Conservation (phyloP, 108 stramenopile genomes). For the Thalassiosira profunda region DNA sequence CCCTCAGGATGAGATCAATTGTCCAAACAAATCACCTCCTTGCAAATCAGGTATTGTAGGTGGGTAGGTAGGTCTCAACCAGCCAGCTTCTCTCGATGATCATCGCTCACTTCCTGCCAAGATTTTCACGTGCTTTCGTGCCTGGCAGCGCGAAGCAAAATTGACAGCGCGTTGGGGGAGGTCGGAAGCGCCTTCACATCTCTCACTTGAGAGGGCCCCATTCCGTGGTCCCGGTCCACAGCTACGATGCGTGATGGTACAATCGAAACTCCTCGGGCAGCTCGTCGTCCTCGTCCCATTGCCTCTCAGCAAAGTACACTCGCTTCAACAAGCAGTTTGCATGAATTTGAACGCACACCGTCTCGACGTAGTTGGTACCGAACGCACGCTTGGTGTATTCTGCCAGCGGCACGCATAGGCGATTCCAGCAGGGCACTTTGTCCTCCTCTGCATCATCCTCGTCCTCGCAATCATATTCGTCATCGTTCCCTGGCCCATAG, state of each 20-base stretch:
- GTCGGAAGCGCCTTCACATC: not conserved
- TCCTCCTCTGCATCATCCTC: not conserved
- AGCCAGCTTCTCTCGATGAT: no score
- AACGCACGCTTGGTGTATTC: slow-evolving; percentile 10
- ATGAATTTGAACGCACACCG: slow-evolving; percentile 8
- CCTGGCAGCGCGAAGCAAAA: no score
- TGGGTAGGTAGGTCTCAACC: no score
- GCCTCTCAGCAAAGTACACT: slow-evolving; percentile 25
- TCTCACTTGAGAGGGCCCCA: not conserved
- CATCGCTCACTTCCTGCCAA: no score
- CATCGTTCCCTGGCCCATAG: not conserved
- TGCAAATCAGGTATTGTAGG: no score
- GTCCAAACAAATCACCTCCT: no score
- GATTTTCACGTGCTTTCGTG: no score
- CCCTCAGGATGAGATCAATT: no score
- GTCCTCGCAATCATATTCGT: not conserved
- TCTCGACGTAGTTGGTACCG: slow-evolving; percentile 18
- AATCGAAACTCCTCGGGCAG: slow-evolving; percentile 16
- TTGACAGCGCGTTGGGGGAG: no score
- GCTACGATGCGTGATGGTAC: not conserved
- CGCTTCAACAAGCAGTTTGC: slow-evolving; percentile 18
- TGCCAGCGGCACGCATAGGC: slow-evolving; percentile 6
- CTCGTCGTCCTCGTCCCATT: slow-evolving; percentile 17
- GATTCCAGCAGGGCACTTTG: slow-evolving; percentile 22
- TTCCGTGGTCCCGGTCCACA: no score